Evolutionary conservation across 148 eudicot species (phyloP), one percentile per base, ranked within the genome.

Genomic region (Nepenthes mirabilis): DNA sequence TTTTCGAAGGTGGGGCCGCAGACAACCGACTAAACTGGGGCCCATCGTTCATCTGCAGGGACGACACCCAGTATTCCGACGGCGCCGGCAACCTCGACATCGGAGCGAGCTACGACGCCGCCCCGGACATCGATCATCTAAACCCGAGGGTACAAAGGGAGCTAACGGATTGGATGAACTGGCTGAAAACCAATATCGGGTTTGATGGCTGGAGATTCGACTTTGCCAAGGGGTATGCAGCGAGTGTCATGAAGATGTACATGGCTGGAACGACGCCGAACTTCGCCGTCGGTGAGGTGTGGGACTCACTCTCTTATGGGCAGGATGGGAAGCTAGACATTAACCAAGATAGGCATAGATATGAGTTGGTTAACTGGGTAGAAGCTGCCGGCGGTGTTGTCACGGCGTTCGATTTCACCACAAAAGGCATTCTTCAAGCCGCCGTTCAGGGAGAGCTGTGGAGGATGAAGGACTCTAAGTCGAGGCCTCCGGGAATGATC

Each of bases 1-100:
- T 80, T 48, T 85, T 82, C 34, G 85, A 82, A 47, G 91, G 91
- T 5, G 91, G 91, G 10, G 75, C 87, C 0, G 12, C 72, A 1
- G 91, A 85, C 50, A 72, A 66, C 40, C 85, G 91, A 2, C 83
- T 85, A n/a, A 84, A 85, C 23, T 85, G 91, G 91, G 91, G 83
- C 0, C 87, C 85, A 0, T 70, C 72, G 1, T 62, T 74, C 57
- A 82, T 85, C 2, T 85, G 91, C 68, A 58, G 57, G 32, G 78
- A 82, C 55, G 91, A 85, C 60, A 65, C 61, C 11, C 45, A 70
- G 47, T 85, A 77, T 45, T 81, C 84, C 0, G 80, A 80, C 34
- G 91, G 91, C 50, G 67, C 67, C 1, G 91, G 87, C 1, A 85
- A 85, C 49, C 60, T 23, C 11, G 91, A 85, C 34, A 73, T 80